Conservation (phyloP, 257 asterid species). For the Solanum appendiculatum region DNA sequence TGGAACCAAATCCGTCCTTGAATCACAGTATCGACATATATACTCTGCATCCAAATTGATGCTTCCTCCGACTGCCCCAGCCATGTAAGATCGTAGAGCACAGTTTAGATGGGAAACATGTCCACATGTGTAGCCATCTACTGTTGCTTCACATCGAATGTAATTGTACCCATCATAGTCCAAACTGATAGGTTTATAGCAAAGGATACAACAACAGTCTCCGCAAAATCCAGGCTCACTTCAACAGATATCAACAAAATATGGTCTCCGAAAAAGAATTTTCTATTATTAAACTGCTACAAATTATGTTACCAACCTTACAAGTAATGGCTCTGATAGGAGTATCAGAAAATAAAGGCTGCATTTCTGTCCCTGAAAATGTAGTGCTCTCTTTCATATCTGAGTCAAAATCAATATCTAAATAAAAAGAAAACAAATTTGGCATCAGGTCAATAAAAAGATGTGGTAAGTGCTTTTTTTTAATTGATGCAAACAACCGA, state of each 20-base stretch:
- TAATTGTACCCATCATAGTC: conserved; percentile 25
- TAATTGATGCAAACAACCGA: neutral
- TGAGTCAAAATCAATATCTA: neutral
- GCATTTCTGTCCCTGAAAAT: neutral
- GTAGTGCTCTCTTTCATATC: neutral
- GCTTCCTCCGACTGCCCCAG: conserved; percentile 72
- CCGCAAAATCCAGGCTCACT: conserved; percentile 61
- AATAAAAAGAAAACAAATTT: neutral
- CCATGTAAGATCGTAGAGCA: conserved; percentile 64
- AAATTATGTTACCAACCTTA: conserved; percentile 46
- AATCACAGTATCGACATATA: conserved; percentile 79
- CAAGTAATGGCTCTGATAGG: conserved; percentile 18
- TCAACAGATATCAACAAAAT: conserved; percentile 66
- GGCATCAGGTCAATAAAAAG: neutral
- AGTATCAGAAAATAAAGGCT: conserved; percentile 2
- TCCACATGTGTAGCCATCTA: conserved; percentile 44
- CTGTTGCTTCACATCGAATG: conserved; percentile 51
- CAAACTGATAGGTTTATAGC: conserved; percentile 33
- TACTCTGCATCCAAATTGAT: conserved; percentile 72
- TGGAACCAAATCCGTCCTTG: conserved; percentile 51
- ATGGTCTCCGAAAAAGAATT: conserved; percentile 24
- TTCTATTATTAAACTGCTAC: conserved; percentile 41
- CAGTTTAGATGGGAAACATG: conserved; percentile 70
- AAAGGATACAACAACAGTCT: conserved; percentile 79
- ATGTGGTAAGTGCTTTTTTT: neutral